These are phyloP conservation scores for Phaeomoniella chlamydospora DNA, from an alignment of 2,329 filamentous ascomycete species.

Conservation along the genomic window DNA sequence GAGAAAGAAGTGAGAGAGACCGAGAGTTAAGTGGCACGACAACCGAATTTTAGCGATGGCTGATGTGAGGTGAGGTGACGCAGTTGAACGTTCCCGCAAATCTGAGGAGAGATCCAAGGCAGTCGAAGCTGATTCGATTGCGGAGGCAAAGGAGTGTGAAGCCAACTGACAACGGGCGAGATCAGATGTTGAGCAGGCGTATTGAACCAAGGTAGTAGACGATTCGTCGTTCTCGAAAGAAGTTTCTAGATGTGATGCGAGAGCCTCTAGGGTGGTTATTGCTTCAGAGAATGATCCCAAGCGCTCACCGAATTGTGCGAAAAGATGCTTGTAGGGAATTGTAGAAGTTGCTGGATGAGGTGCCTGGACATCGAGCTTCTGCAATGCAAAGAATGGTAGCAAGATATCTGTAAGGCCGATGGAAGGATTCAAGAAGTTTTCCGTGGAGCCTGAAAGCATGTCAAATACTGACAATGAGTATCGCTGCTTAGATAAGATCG, in stretches of 20 bases:
- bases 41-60: constrained; percentile 38
- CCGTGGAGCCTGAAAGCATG: constrained; percentile 44
- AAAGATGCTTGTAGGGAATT: constrained; percentile 60
- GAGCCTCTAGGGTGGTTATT: constrained; percentile 45
- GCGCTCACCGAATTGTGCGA: constrained; percentile 68
- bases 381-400: constrained; percentile 76
- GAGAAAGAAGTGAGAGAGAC: constrained; percentile 65
- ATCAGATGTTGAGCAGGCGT: constrained; percentile 74
- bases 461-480: constrained; percentile 77
- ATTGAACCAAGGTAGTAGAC: constrained; percentile 54
- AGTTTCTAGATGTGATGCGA: constrained; percentile 58
- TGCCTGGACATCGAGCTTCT: constrained; percentile 46
- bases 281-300: constrained; percentile 54
- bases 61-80: constrained; percentile 27
- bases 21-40: constrained; percentile 73
- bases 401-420: constrained; percentile 39
- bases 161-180: constrained; percentile 74
- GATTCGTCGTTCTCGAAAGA: constrained; percentile 80
- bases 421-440: constrained; percentile 26
- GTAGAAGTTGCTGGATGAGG: constrained; percentile 56
- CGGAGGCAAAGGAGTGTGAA: constrained; percentile 46
- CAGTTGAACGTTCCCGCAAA: constrained; percentile 51
- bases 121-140: constrained; percentile 66
- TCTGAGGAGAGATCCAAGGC: constrained; percentile 64
- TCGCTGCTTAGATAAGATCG: constrained; percentile 58